Conservation (phyloP, 768 basidiomycete species). For the Hericium alpestre region DNA sequence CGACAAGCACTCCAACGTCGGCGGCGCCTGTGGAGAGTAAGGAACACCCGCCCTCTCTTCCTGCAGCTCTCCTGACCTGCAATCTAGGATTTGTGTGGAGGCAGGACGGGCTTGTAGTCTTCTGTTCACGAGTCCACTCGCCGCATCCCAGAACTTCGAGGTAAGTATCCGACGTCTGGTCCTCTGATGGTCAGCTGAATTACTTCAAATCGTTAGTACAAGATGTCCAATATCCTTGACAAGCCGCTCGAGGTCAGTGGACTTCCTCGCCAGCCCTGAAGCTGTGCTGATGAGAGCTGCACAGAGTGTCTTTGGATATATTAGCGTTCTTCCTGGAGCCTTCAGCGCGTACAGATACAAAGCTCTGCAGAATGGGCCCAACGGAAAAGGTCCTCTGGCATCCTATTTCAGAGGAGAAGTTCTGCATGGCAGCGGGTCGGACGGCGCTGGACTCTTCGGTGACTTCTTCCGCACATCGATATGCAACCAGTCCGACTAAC, state of each 20-base stretch:
- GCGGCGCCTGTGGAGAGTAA: slow-evolving; percentile 92
- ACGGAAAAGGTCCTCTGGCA: slow-evolving; percentile 83
- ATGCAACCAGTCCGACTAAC: not conserved
- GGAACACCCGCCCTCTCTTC: not conserved
- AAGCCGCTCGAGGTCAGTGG: slow-evolving; percentile 78
- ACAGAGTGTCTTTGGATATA: slow-evolving; percentile 76
- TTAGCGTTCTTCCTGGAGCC: slow-evolving; percentile 82
- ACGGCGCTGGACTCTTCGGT: slow-evolving; percentile 60
- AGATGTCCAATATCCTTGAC: slow-evolving; percentile 93
- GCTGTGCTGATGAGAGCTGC: not conserved
- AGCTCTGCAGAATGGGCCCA: slow-evolving; percentile 75
- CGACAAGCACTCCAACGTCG: slow-evolving; percentile 75
- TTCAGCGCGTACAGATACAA: slow-evolving; percentile 89
- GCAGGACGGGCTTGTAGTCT: slow-evolving; percentile 63
- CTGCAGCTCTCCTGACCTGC: not conserved
- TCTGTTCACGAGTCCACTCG: slow-evolving; percentile 63
- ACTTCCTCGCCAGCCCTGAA: not conserved
- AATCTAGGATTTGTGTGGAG: slow-evolving; percentile 67
- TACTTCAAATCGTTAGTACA: slow-evolving; percentile 42
- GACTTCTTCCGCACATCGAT: slow-evolving; percentile 2
- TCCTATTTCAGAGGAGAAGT: slow-evolving; percentile 91
- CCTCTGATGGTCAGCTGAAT: not conserved
- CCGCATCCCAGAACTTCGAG: slow-evolving; percentile 95
- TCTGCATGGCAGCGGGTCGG: slow-evolving; percentile 57
- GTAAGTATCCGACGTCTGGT: slow-evolving; percentile 19